phyloP scores from a whole-genome alignment of 139 green algal species.

The Chlorella sp. region DNA sequence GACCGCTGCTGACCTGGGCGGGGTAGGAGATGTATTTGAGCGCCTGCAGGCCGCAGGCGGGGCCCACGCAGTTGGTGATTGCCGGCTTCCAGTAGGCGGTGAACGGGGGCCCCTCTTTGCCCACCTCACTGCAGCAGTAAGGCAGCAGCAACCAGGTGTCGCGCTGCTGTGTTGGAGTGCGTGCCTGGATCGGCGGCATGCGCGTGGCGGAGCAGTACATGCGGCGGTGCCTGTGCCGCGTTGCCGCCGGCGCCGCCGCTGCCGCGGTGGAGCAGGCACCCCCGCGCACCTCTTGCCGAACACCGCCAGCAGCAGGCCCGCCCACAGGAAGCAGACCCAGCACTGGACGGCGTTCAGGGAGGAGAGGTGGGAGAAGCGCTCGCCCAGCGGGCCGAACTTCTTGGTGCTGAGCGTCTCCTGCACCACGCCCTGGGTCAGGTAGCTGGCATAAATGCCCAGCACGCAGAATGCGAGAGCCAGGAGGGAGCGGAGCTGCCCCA shows the following conservation, averaged over 20 bases:
- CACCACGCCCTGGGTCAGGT: conserved; percentile 86
- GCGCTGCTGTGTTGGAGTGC: too few relatives aligned
- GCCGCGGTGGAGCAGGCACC: background rate
- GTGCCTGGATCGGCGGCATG: too few relatives aligned
- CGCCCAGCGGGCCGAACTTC: conserved; percentile 73
- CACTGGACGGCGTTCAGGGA: conserved; percentile 90
- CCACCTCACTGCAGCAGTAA: conserved; percentile 24
- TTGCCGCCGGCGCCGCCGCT: background rate
- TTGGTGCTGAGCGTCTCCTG: conserved; percentile 90
- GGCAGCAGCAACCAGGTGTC: too few relatives aligned
- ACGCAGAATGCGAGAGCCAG: conserved; percentile 73
- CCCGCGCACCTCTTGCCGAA: conserved; percentile 15
- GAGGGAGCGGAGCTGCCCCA: conserved; percentile 10
- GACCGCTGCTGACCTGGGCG: conserved; percentile 70
- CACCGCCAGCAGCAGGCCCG: conserved; percentile 62
- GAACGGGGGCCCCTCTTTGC: conserved; percentile 50
- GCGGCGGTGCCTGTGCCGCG: background rate
- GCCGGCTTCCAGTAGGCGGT: conserved; percentile 84
- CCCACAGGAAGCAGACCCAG: conserved; percentile 90
- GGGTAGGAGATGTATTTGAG: conserved; percentile 97
- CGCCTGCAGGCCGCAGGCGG: conserved; percentile 88
- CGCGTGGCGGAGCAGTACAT: background rate
- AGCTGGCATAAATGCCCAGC: conserved; percentile 91
- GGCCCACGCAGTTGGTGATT: conserved; percentile 90
- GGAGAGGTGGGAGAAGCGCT: conserved; percentile 88